Evolutionary conservation across 345 rosid species (phyloP).

Genomic region (Triadica sebifera): DNA sequence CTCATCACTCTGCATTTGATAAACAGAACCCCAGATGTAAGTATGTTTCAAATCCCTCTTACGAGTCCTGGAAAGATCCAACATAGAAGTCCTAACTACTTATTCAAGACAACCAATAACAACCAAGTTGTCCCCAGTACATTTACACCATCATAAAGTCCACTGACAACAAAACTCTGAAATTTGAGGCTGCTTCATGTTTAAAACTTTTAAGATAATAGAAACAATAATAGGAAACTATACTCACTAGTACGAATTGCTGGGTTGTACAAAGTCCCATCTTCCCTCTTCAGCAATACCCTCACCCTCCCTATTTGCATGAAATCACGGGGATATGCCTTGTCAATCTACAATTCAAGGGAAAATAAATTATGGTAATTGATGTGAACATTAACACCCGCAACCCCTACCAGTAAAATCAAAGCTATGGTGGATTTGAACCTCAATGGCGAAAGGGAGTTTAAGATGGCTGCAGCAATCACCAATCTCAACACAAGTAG

Average conservation of each 20-base stretch:
- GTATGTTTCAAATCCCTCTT: neutral
- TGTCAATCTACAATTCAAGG: slow-evolving; percentile 51
- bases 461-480: slow-evolving; percentile 80
- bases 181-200: neutral
- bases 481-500: slow-evolving; percentile 73
- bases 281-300: slow-evolving; percentile 72
- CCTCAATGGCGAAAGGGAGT: slow-evolving; percentile 74
- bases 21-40: neutral
- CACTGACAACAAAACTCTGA: neutral
- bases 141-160: neutral
- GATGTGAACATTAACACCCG: neutral
- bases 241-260: slow-evolving; percentile 75
- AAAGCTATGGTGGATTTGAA: slow-evolving; percentile 17
- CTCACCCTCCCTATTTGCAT: slow-evolving; percentile 96
- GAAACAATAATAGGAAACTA: neutral
- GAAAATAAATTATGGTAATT: neutral
- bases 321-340: slow-evolving; percentile 91
- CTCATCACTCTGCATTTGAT: neutral
- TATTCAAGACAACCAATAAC: neutral
- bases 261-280: slow-evolving; percentile 73
- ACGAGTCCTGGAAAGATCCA: neutral
- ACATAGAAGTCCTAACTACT: neutral
- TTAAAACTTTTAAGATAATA: too few species aligned
- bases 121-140: neutral
- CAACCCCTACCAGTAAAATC: neutral